Evolutionary conservation across 1,284 basidiomycete species (phyloP).

Genomic region (Sporisorium sorghi): DNA sequence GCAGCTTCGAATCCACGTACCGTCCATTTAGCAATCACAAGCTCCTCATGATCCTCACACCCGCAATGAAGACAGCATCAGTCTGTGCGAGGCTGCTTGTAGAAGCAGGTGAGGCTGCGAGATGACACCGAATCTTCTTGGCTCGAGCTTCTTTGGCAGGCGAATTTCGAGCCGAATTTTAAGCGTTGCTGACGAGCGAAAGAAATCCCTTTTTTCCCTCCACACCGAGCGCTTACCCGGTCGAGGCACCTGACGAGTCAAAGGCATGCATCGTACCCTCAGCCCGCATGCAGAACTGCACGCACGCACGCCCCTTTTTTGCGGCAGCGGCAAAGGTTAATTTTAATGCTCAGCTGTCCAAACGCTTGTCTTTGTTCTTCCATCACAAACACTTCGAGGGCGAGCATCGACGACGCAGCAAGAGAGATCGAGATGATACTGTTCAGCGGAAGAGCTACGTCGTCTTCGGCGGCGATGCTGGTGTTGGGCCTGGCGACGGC

Average conservation of each 20-base stretch:
- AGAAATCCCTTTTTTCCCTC: conserved; percentile 2
- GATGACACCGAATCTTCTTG: neutral
- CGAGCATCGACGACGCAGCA: neutral
- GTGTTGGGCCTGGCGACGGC: neutral
- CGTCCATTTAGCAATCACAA: neutral
- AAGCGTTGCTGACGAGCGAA: neutral
- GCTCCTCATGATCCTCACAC: neutral
- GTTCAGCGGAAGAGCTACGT: neutral
- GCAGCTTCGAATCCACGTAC: neutral
- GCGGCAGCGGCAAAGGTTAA: neutral
- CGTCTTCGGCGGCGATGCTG: neutral
- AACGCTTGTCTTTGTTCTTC: too few relatives aligned
- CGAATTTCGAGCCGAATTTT: neutral
- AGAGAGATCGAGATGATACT: conserved; percentile 6
- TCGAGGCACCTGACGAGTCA: conserved; percentile 2
- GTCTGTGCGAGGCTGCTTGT: neutral
- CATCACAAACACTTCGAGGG: neutral
- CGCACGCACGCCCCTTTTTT: conserved; percentile 9
- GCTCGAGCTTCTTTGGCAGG: neutral
- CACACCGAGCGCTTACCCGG: neutral
- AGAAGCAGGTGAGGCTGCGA: neutral
- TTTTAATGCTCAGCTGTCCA: neutral
- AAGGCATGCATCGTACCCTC: neutral
- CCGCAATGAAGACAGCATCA: neutral
- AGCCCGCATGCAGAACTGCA: neutral